Percentiles rank a stretch among this genome's conserved stretches.
Conservation (phyloP, 495 filamentous ascomycete species). For the Trichoderma asperelloides region DNA sequence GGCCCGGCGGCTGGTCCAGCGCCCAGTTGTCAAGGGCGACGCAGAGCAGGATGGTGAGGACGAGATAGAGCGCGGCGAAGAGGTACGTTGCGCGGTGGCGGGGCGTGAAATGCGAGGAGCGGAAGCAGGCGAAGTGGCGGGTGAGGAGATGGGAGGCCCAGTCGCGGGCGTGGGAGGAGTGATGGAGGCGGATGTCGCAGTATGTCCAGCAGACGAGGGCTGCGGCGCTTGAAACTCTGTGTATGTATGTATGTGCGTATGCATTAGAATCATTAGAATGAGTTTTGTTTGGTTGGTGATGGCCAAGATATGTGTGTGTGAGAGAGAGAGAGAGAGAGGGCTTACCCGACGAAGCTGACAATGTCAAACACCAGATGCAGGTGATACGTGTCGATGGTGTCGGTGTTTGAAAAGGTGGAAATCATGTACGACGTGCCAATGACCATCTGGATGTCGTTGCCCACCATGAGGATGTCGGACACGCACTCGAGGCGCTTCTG, state of each 20-base stretch:
- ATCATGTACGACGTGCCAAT: constrained; percentile 22
- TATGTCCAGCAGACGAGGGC: constrained; percentile 29
- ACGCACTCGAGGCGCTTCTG: constrained; percentile 25
- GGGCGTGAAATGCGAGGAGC: constrained; percentile 14
- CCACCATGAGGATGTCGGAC: constrained; percentile 27
- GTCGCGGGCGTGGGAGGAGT: not conserved
- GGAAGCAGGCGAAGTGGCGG: constrained; percentile 9
- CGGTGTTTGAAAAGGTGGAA: constrained; percentile 18
- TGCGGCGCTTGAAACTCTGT: constrained; percentile 26
- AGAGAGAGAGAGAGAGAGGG: not conserved
- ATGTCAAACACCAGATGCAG: constrained; percentile 29
- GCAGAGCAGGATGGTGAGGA: constrained; percentile 24
- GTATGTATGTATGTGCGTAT: not conserved
- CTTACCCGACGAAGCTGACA: constrained; percentile 27
- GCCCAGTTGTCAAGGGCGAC: constrained; percentile 24
- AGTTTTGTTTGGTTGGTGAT: no score
- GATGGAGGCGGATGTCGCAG: constrained; percentile 11
- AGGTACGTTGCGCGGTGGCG: constrained; percentile 23
- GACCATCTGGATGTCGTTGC: constrained; percentile 28
- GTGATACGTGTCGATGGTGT: constrained; percentile 26
- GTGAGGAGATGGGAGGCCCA: not conserved
- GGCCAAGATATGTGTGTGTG: no score
- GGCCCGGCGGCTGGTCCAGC: constrained; percentile 16
- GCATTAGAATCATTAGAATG: not conserved
- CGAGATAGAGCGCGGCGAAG: constrained; percentile 23